Conservation (phyloP, 805 yeast genomes). For the Ogataea wickerhamii region DNA sequence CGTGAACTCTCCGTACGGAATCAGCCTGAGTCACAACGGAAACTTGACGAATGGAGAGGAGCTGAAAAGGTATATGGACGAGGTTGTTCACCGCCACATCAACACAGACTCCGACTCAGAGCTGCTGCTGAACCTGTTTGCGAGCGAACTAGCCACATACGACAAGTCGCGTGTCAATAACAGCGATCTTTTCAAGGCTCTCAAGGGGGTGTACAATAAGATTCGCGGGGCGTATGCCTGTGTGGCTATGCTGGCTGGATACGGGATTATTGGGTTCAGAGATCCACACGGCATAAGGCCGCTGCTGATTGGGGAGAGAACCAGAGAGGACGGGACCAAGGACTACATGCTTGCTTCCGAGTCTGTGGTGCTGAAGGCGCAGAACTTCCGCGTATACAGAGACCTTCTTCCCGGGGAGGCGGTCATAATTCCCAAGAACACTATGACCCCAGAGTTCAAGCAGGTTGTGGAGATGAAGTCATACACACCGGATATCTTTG, state of each 20-base stretch:
- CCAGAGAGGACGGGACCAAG: conserved; percentile 58
- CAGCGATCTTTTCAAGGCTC: conserved; percentile 81
- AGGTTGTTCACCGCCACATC: conserved; percentile 92
- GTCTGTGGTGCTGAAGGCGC: conserved; percentile 91
- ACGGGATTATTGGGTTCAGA: conserved; percentile 91
- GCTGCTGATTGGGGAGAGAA: conserved; percentile 78
- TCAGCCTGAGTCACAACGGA: conserved; percentile 88
- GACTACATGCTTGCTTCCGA: conserved; percentile 97
- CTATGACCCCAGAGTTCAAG: conserved; percentile 68
- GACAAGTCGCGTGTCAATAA: conserved; percentile 92
- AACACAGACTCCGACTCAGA: conserved; percentile 97
- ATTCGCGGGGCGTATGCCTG: conserved; percentile 98
- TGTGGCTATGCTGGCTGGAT: conserved; percentile 92
- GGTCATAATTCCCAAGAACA: conserved; percentile 80
- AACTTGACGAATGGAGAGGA: conserved; percentile 85
- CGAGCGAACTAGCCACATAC: conserved; percentile 84
- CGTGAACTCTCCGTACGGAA: conserved; percentile 95
- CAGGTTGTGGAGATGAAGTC: conserved; percentile 77
- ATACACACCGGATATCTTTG: conserved; percentile 94
- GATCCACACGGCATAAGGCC: conserved; percentile 98
- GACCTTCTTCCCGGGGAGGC: conserved; percentile 96
- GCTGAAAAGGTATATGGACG: conserved; percentile 78
- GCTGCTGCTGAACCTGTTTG: conserved; percentile 82
- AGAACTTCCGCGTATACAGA: conserved; percentile 72
- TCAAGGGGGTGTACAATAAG: conserved; percentile 72